Percentiles rank a stretch among this genome's conserved stretches.
Evolutionary conservation across 1,284 basidiomycete species (phyloP).

Genomic region (Neonothopanus nambi): DNA sequence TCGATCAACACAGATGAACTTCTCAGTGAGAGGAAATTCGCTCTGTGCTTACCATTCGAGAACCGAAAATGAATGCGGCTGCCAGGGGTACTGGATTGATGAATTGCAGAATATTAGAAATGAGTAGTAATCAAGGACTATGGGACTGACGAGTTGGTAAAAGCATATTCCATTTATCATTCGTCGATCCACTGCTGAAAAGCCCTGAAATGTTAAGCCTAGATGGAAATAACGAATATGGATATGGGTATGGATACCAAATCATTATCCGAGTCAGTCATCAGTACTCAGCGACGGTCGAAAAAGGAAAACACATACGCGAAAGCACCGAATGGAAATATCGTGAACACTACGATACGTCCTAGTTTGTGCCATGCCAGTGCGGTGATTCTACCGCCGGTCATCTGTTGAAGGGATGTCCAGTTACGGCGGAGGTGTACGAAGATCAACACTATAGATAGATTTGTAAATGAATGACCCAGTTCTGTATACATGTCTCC

Average conservation of each 20-base stretch:
- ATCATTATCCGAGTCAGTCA: too few species aligned
- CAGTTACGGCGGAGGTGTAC: background rate
- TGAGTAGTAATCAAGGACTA: background rate
- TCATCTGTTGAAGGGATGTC: background rate
- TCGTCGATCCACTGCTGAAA: background rate
- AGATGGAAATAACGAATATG: too few species aligned
- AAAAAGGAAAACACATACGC: background rate
- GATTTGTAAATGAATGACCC: too few species aligned
- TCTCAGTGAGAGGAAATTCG: too few species aligned
- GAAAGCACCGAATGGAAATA: constrained; percentile 3
- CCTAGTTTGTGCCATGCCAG: background rate
- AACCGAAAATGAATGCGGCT: background rate
- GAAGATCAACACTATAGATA: background rate
- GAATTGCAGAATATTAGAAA: background rate
- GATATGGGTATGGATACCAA: too few species aligned
- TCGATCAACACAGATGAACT: too few species aligned
- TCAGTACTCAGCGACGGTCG: too few species aligned
- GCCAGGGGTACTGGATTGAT: background rate
- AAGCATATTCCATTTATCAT: constrained; percentile 2
- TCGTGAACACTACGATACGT: background rate
- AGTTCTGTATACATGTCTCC: background rate
- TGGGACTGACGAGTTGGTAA: constrained; percentile 1
- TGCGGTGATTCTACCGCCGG: background rate
- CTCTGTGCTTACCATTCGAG: background rate
- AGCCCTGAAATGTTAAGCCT: background rate